Conservation (phyloP, 805 yeast species). For the Kuraishia molischiana region DNA sequence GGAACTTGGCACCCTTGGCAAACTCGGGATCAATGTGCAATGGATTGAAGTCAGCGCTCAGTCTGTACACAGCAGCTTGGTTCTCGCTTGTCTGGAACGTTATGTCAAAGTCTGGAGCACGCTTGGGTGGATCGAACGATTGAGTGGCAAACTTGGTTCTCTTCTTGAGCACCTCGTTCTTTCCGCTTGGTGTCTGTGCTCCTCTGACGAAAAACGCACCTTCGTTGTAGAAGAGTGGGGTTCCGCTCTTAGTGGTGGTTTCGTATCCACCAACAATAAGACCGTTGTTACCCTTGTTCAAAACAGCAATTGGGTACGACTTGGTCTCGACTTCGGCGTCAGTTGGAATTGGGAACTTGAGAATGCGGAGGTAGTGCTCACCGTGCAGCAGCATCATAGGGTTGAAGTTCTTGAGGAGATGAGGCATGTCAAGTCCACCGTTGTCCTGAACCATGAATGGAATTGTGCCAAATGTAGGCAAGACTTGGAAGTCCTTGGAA, state of each 20-base stretch:
- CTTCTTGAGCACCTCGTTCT: slow-evolving; percentile 30
- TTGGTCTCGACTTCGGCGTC: slow-evolving; percentile 53
- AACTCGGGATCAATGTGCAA: slow-evolving; percentile 88
- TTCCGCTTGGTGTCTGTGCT: slow-evolving; percentile 47
- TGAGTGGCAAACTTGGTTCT: slow-evolving; percentile 54
- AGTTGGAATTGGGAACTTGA: slow-evolving; percentile 71
- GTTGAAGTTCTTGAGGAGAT: slow-evolving; percentile 70
- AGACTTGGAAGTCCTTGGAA: slow-evolving; percentile 64
- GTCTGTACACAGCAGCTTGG: slow-evolving; percentile 83
- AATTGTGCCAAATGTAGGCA: slow-evolving; percentile 87
- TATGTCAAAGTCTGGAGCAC: slow-evolving; percentile 56
- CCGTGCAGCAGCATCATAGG: slow-evolving; percentile 90
- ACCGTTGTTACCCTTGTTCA: slow-evolving; percentile 83
- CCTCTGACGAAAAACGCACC: slow-evolving; percentile 81
- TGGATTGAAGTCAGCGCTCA: slow-evolving; percentile 93
- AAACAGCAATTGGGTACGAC: slow-evolving; percentile 58
- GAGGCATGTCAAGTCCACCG: slow-evolving; percentile 46
- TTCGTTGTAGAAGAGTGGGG: slow-evolving; percentile 67
- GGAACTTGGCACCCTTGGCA: slow-evolving; percentile 82
- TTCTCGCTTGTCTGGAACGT: slow-evolving; percentile 52
- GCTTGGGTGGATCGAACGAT: slow-evolving; percentile 50
- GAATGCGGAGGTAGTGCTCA: slow-evolving; percentile 80
- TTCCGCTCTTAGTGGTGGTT: slow-evolving; percentile 60
- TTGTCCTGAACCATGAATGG: slow-evolving; percentile 65
- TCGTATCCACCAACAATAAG: slow-evolving; percentile 65